These are phyloP conservation scores for Circinella umbellata DNA, from an alignment of 371 early-diverging fungal genomes.

Conservation along the genomic window DNA sequence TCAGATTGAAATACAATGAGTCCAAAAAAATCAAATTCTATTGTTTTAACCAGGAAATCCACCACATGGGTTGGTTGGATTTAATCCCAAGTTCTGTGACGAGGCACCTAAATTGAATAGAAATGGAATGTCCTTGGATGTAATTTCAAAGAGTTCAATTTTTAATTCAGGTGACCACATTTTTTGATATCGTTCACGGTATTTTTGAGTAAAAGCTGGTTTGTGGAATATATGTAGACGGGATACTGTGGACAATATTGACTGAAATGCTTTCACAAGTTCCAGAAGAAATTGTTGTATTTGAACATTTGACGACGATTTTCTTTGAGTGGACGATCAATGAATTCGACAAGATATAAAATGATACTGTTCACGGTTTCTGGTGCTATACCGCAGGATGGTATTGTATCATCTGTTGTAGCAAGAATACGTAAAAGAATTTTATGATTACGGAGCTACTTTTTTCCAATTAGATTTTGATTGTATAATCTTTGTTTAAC, in stretches of 20 bases:
- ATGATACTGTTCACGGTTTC: constrained; percentile 23
- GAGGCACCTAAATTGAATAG: constrained; percentile 14
- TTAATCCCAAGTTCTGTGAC: constrained; percentile 15
- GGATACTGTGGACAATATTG: constrained; percentile 21
- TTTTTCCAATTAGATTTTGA: too few relatives aligned
- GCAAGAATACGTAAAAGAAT: too few relatives aligned
- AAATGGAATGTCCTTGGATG: constrained; percentile 9
- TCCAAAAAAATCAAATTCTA: constrained; percentile 28
- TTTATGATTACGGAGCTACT: too few relatives aligned
- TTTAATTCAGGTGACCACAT: constrained; percentile 23
- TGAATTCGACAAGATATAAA: constrained; percentile 23
- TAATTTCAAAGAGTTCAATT: constrained; percentile 13
- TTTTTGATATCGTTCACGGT: constrained; percentile 14
- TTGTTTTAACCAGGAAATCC: constrained; percentile 30
- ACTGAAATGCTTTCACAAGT: constrained; percentile 23
- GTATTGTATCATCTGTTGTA: neutral
- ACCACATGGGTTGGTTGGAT: constrained; percentile 21
- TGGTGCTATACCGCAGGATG: neutral
- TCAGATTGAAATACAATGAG: constrained; percentile 21
- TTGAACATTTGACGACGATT: constrained; percentile 25
- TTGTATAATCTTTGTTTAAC: too few relatives aligned
- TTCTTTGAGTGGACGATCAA: constrained; percentile 23
- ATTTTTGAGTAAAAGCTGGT: constrained; percentile 17
- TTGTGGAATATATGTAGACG: constrained; percentile 23
- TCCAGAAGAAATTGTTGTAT: constrained; percentile 21